phyloP scores from a whole-genome alignment of 768 basidiomycete species.

The Gelatoporia subvermispora region DNA sequence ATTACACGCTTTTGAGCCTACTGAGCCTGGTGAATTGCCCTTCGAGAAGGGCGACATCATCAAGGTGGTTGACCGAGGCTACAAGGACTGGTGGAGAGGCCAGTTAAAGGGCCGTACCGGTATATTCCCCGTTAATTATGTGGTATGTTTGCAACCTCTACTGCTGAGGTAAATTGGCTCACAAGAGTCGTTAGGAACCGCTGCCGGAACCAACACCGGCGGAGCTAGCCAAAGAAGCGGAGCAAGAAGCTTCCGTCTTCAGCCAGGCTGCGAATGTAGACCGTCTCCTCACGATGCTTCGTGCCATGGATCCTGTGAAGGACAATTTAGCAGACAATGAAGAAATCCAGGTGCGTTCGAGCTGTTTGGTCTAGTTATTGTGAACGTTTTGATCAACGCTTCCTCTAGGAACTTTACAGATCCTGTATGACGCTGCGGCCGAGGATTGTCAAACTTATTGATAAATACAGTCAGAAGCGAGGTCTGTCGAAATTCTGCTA shows the following conservation, averaged over 20 bases:
- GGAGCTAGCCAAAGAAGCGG: conserved; percentile 77
- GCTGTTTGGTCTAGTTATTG: conserved; percentile 4
- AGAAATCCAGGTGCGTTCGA: conserved; percentile 68
- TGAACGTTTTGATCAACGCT: conserved; percentile 7
- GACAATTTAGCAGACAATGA: conserved; percentile 89
- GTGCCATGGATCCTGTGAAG: conserved; percentile 65
- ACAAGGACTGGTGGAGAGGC: conserved; percentile 97
- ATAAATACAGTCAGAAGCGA: conserved; percentile 95
- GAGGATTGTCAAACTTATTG: conserved; percentile 94
- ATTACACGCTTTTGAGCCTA: conserved; percentile 82
- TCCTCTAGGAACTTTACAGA: conserved; percentile 77
- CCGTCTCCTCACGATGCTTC: conserved; percentile 67
- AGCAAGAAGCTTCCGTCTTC: conserved; percentile 87
- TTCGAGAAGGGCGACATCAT: conserved; percentile 93
- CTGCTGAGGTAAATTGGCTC: background rate
- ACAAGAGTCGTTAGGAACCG: conserved; percentile 49
- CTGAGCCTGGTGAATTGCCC: conserved; percentile 83
- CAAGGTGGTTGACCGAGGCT: conserved; percentile 90
- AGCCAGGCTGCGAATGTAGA: conserved; percentile 84
- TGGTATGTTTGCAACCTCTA: conserved; percentile 48
- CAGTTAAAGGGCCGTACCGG: conserved; percentile 86
- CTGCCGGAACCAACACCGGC: conserved; percentile 77
- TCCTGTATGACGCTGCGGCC: conserved; percentile 85
- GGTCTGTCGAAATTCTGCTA: conserved; percentile 25
- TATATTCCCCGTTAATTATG: conserved; percentile 97